phyloP scores from a whole-genome alignment of 1,284 basidiomycete species.

The Cerrena zonata region DNA sequence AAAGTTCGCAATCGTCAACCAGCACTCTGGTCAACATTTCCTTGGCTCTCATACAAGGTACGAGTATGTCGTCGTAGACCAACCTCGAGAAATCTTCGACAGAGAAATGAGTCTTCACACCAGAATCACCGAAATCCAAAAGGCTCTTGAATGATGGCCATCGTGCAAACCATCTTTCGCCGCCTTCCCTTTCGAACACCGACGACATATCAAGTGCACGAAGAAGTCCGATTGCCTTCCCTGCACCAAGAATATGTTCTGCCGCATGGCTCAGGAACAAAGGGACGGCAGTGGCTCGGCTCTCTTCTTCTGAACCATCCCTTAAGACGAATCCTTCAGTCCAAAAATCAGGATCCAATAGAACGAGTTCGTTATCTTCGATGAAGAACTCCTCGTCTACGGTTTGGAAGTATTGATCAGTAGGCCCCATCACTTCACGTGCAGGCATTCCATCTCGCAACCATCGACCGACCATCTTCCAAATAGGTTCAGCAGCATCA shows the following conservation, averaged over 20 bases:
- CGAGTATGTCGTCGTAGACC: slow-evolving; percentile 58
- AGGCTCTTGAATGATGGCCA: slow-evolving; percentile 26
- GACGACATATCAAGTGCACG: slow-evolving; percentile 35
- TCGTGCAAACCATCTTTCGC: slow-evolving; percentile 24
- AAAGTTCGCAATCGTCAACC: slow-evolving; percentile 65
- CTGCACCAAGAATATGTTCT: slow-evolving; percentile 58
- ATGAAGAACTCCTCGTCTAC: slow-evolving; percentile 80
- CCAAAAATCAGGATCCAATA: slow-evolving; percentile 77
- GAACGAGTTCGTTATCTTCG: slow-evolving; percentile 58
- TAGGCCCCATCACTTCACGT: slow-evolving; percentile 27
- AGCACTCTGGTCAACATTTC: slow-evolving; percentile 53
- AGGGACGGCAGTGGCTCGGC: slow-evolving; percentile 44
- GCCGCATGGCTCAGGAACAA: slow-evolving; percentile 56
- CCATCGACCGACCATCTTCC: slow-evolving; percentile 72
- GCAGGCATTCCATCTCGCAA: slow-evolving; percentile 67
- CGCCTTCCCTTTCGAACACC: slow-evolving; percentile 13
- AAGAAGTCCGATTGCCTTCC: slow-evolving; percentile 75
- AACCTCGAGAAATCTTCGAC: slow-evolving; percentile 54
- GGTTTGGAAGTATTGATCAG: slow-evolving; percentile 14
- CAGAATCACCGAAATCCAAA: neutral
- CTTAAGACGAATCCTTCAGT: slow-evolving; percentile 62
- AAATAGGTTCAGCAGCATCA: slow-evolving; percentile 61
- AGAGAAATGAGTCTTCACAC: slow-evolving; percentile 30
- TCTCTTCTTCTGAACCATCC: slow-evolving; percentile 26
- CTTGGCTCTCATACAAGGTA: slow-evolving; percentile 54